Evolutionary conservation across 2,329 filamentous ascomycete species (phyloP).

Genomic region (Cytospora piceae): DNA sequence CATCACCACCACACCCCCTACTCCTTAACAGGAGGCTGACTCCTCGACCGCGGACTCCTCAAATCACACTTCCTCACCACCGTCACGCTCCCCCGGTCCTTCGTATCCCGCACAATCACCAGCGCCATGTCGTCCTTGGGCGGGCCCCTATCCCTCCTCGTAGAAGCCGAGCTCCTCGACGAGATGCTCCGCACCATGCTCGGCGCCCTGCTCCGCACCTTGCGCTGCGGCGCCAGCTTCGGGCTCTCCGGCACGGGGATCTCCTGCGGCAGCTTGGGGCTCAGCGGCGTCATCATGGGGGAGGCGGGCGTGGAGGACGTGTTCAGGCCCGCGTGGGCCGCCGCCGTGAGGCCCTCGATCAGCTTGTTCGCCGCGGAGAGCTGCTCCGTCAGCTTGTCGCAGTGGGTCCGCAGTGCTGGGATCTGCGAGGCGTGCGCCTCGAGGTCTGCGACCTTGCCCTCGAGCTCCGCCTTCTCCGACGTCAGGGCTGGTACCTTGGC

Average conservation of each 20-base stretch:
- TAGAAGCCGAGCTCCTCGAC: slow-evolving; percentile 24
- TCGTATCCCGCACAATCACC: slow-evolving; percentile 28
- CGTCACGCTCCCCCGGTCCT: slow-evolving; percentile 24
- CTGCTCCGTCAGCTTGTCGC: slow-evolving; percentile 27
- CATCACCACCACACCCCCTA: slow-evolving; percentile 2
- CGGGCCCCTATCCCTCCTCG: slow-evolving; percentile 7
- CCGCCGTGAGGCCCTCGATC: slow-evolving; percentile 27
- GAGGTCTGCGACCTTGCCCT: slow-evolving; percentile 23
- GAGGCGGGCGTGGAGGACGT: background rate
- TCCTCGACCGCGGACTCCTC: slow-evolving; percentile 20
- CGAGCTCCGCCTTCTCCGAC: slow-evolving; percentile 21
- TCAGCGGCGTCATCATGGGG: slow-evolving; percentile 12
- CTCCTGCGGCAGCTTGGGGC: slow-evolving; percentile 13
- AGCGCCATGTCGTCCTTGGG: slow-evolving; percentile 29
- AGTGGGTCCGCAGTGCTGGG: slow-evolving; percentile 19
- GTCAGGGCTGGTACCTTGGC: slow-evolving; percentile 21
- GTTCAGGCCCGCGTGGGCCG: slow-evolving; percentile 8
- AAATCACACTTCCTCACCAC: slow-evolving; percentile 29
- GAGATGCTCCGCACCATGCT: slow-evolving; percentile 29
- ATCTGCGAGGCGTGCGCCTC: slow-evolving; percentile 25
- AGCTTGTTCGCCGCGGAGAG: slow-evolving; percentile 28
- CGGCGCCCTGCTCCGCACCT: slow-evolving; percentile 27
- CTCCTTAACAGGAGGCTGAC: slow-evolving; percentile 27
- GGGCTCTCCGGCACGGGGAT: slow-evolving; percentile 18
- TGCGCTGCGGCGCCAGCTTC: slow-evolving; percentile 12